phyloP scores from a whole-genome alignment of 768 basidiomycete species.

The Cyclocybe aegerita region DNA sequence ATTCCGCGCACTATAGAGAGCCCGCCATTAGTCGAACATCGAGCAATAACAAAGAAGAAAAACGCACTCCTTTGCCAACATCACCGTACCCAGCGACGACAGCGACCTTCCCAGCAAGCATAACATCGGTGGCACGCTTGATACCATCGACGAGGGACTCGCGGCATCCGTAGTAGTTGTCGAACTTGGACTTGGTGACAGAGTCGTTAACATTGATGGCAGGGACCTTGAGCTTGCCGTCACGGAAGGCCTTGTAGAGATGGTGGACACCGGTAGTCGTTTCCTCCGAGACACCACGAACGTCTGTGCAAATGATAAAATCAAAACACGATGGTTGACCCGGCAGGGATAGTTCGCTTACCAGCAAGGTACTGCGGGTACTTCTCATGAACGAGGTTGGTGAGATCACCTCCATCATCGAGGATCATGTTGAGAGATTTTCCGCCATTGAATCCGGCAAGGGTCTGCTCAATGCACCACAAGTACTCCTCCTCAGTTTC shows the following conservation, averaged over 20 bases:
- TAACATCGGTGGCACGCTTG: slow-evolving; percentile 99
- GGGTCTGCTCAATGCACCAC: slow-evolving; percentile 98
- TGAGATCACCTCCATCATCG: slow-evolving; percentile 98
- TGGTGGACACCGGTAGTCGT: slow-evolving; percentile 99
- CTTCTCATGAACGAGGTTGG: slow-evolving; percentile 92
- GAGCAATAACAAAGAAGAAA: neutral
- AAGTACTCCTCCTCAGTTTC: slow-evolving; percentile 98
- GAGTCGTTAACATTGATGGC: slow-evolving; percentile 99
- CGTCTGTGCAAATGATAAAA: slow-evolving; percentile 43
- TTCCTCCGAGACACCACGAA: slow-evolving; percentile 96
- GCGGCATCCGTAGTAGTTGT: slow-evolving; percentile 98
- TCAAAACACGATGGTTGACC: slow-evolving; percentile 2
- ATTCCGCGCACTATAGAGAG: slow-evolving; percentile 84
- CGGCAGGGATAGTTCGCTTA: slow-evolving; percentile 23
- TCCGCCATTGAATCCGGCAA: slow-evolving; percentile 83
- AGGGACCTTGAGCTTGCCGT: slow-evolving; percentile 93
- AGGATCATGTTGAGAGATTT: slow-evolving; percentile 96
- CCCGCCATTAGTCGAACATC: slow-evolving; percentile 1
- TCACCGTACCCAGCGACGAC: slow-evolving; percentile 99
- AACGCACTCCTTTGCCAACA: slow-evolving; percentile 97
- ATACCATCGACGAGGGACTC: slow-evolving; percentile 99
- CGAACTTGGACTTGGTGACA: slow-evolving; percentile 99
- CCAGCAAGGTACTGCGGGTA: slow-evolving; percentile 87
- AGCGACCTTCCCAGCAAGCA: slow-evolving; percentile 99
- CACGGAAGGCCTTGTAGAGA: slow-evolving; percentile 96